Conservation (phyloP, 2,329 filamentous ascomycete genomes). For the Aspergillus neoniger region DNA sequence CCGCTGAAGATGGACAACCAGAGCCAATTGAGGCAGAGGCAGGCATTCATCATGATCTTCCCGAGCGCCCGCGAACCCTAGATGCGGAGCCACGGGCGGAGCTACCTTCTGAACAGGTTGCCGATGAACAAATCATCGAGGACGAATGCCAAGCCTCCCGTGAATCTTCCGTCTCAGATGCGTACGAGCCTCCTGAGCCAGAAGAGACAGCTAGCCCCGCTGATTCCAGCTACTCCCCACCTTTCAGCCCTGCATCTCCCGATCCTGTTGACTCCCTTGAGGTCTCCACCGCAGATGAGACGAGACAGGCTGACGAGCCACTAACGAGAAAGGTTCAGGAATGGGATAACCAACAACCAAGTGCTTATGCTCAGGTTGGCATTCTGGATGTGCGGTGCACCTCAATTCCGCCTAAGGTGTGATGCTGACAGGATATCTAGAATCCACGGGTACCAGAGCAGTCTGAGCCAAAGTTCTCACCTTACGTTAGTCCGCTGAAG, state of each 20-base stretch:
- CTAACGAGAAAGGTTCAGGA: slow-evolving; percentile 37
- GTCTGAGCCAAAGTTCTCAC: slow-evolving; percentile 48
- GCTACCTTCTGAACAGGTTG: slow-evolving; percentile 5
- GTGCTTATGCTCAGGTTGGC: slow-evolving; percentile 28
- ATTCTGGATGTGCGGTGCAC: slow-evolving; percentile 36
- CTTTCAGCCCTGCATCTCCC: slow-evolving; percentile 46
- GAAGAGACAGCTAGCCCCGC: slow-evolving; percentile 29
- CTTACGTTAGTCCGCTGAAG: slow-evolving; percentile 81
- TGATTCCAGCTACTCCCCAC: slow-evolving; percentile 40
- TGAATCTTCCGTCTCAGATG: slow-evolving; percentile 49
- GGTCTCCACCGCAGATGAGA: slow-evolving; percentile 20
- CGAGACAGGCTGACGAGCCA: slow-evolving; percentile 29
- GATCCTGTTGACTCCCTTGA: slow-evolving; percentile 31
- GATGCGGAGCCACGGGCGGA: slow-evolving; percentile 7
- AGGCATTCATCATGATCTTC: slow-evolving; percentile 11
- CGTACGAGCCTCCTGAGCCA: slow-evolving; percentile 58
- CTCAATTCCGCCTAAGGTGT: slow-evolving; percentile 16
- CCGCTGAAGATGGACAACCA: slow-evolving; percentile 8
- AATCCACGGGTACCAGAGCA: slow-evolving; percentile 22
- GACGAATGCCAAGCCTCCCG: slow-evolving; percentile 21
- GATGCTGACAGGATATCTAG: slow-evolving; percentile 34
- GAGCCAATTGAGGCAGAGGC: neutral
- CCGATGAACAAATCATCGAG: slow-evolving; percentile 15
- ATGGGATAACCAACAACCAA: slow-evolving; percentile 23
- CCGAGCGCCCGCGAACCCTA: slow-evolving; percentile 8